Evolutionary conservation across 805 yeast species (phyloP).

Genomic region (Cyberlindnera xishuangbannaensis): DNA sequence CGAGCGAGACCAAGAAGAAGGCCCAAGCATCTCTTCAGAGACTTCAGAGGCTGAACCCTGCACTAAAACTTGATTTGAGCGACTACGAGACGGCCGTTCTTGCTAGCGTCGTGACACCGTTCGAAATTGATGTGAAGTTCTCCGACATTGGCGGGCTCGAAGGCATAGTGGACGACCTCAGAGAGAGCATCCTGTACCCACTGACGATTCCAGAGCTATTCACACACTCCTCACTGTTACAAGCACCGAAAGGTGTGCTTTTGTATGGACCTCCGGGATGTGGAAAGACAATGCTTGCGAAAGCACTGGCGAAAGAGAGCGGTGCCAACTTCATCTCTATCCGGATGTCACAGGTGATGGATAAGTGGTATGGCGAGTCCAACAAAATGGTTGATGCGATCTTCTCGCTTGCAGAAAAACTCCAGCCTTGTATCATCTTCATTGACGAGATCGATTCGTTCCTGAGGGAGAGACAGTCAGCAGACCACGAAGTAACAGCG

Average conservation of each 20-base stretch:
- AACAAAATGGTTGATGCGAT: constrained; percentile 92
- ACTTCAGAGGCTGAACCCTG: constrained; percentile 56
- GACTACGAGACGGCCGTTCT: constrained; percentile 75
- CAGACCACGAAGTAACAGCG: constrained; percentile 94
- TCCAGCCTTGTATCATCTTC: constrained; percentile 91
- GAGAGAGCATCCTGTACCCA: constrained; percentile 87
- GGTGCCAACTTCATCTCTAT: constrained; percentile 89
- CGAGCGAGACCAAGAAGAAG: constrained; percentile 56
- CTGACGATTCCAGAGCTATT: constrained; percentile 72
- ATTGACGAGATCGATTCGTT: constrained; percentile 96
- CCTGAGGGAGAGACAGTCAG: constrained; percentile 73
- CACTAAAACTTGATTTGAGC: constrained; percentile 46
- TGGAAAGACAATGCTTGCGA: constrained; percentile 96
- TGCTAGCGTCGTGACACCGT: constrained; percentile 75
- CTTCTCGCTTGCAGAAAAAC: constrained; percentile 80
- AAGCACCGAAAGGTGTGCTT: constrained; percentile 92
- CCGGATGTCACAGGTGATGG: constrained; percentile 91
- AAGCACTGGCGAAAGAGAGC: constrained; percentile 87
- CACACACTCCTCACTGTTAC: constrained; percentile 64
- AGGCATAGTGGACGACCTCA: constrained; percentile 71
- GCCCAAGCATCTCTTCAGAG: constrained; percentile 53
- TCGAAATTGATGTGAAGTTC: constrained; percentile 72
- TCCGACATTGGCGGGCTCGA: constrained; percentile 86
- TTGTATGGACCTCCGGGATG: constrained; percentile 97
- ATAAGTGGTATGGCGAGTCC: constrained; percentile 96